Base-by-base conservation (phyloP, 2,329 filamentous ascomycete species). In the Cladophialophora carrionii region DNA sequence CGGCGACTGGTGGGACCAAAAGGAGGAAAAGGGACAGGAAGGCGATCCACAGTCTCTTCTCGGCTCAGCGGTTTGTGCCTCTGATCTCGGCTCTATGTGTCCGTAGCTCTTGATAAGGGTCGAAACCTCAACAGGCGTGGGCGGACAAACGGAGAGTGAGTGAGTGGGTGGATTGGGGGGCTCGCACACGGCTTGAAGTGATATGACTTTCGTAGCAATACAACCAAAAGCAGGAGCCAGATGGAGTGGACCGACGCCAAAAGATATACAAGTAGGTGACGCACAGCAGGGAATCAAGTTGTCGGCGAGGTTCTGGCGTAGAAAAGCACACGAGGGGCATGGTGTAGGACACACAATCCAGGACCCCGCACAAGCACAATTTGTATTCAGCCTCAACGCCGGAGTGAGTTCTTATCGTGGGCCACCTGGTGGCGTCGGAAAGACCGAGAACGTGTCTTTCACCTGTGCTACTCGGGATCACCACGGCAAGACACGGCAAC, bases 401-500 rank as follows among this genome's bases (percentile, higher is more conserved):
- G 17, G 17, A n/a, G 37, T 14, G 37, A 29, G 17, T 17, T 41
- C 37, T n/a, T 1, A 14, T 41, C 37, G 14, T 41, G 14, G 14
- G 17, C n/a, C 14, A 8, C 17, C n/a, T n/a, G 37, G 37, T 43
- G 14, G 1, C 5, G 48, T 7, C 1, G 1, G 20, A 24, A 51
- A 29, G 8, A 51, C 20, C 1, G 48, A 22, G 24, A 26, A 29
- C 22, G 9, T 51, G 48, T 51, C 48, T 29, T 24, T 51, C 48
- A 12, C 22, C 12, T 12, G 48, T 24, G 22, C 9, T 14, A 7
- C 48, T 51, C 48, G 24, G 8, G 22, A 51, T 49, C 46, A 49
- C n/a, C 24, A 10, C 10, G n/a, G 22, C 17, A 48, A 48, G n/a
- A 48, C 41, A 46, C 41, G 7, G 43, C 14, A 78, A 69, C 22